A percentile compares a stretch with the other conserved stretches of the same genome.
Conservation (phyloP, 441 rosid genomes). For the Croton laevigatus region DNA sequence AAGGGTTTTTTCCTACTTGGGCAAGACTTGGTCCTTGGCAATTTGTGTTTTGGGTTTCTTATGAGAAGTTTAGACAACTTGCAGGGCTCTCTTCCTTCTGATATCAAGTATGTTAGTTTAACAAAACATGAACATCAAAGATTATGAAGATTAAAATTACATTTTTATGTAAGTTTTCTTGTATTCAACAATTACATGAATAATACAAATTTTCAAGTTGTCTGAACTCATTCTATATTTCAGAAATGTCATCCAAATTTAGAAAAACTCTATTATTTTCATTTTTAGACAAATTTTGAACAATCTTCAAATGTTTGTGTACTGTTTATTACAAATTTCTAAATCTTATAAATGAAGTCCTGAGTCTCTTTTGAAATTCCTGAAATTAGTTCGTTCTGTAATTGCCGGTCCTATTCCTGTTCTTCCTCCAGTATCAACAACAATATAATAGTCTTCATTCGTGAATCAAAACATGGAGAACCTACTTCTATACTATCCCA, state of each 20-base stretch:
- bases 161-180: too few relatives aligned
- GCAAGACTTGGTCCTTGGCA: slow-evolving; percentile 98
- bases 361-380: slow-evolving; percentile 34
- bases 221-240: too few relatives aligned
- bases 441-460: slow-evolving; percentile 45
- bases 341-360: slow-evolving; percentile 26
- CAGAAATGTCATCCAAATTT: too few relatives aligned
- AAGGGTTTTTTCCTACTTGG: slow-evolving; percentile 90
- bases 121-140: too few relatives aligned
- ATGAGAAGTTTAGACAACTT: slow-evolving; percentile 67
- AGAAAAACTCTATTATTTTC: not conserved
- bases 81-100: slow-evolving; percentile 79
- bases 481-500: slow-evolving; percentile 44
- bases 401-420: slow-evolving; percentile 49
- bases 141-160: too few relatives aligned
- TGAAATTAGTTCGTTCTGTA: slow-evolving; percentile 29
- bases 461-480: slow-evolving; percentile 42
- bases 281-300: not conserved
- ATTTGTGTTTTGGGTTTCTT: slow-evolving; percentile 90
- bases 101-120: not conserved
- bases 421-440: slow-evolving; percentile 33
- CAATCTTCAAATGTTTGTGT: not conserved
- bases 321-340: slow-evolving; percentile 17
- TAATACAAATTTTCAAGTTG: too few relatives aligned
- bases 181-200: too few relatives aligned